Evolutionary conservation across 2,329 filamentous ascomycete species (phyloP).

Genomic region (Aurifilum marmelostoma): DNA sequence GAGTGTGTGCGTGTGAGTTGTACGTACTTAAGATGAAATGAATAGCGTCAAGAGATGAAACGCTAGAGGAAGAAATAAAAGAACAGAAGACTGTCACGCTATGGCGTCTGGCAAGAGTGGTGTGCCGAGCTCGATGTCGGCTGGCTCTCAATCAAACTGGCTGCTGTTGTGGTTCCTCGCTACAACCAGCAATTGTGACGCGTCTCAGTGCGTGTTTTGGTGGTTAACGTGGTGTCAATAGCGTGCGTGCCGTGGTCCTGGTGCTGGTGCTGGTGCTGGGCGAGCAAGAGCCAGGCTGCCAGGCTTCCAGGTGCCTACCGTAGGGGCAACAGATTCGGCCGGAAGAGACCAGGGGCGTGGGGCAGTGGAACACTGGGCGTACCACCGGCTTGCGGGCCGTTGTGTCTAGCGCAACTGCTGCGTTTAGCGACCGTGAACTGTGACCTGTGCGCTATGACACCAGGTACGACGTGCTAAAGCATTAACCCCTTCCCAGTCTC

Average conservation of each 20-base stretch:
- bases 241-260: neutral
- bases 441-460: neutral
- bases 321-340: too few species aligned
- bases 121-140: neutral
- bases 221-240: neutral
- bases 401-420: neutral
- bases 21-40: neutral
- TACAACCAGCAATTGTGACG: neutral
- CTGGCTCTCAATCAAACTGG: neutral
- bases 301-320: too few species aligned
- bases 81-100: neutral
- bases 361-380: neutral
- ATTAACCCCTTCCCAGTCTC: neutral
- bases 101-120: neutral
- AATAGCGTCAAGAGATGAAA: neutral
- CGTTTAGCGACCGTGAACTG: neutral
- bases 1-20: neutral
- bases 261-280: neutral
- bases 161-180: neutral
- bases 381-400: conserved; percentile 5
- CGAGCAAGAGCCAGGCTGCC: neutral
- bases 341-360: neutral
- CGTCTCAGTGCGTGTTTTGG: neutral
- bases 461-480: neutral
- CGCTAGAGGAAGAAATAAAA: neutral